Evolutionary conservation across 2,329 filamentous ascomycete species (phyloP).

Genomic region (Juglanconis oblonga): DNA sequence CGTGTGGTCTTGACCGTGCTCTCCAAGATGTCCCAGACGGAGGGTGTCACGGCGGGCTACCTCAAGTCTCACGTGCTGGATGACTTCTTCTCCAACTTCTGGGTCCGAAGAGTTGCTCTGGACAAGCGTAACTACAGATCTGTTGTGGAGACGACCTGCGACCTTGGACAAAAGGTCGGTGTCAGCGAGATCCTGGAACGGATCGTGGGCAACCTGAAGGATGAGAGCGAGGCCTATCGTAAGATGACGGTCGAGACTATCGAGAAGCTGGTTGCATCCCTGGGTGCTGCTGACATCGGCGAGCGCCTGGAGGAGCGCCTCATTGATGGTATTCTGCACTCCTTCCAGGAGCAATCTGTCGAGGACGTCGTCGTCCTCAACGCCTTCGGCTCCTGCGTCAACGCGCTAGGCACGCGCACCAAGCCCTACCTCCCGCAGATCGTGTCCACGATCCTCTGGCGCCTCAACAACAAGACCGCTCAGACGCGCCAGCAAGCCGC

Average conservation of each 20-base stretch:
- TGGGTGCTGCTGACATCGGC: constrained; percentile 91
- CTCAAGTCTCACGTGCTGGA: constrained; percentile 92
- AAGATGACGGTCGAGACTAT: constrained; percentile 99
- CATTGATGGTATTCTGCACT: constrained; percentile 90
- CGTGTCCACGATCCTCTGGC: constrained; percentile 92
- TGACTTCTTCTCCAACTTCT: constrained; percentile 99
- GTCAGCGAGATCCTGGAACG: constrained; percentile 91
- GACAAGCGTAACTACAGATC: constrained; percentile 98
- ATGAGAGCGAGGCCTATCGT: constrained; percentile 94
- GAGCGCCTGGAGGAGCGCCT: constrained; percentile 89
- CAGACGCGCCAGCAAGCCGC: constrained; percentile 96
- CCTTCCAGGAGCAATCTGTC: constrained; percentile 97
- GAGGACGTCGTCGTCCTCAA: constrained; percentile 96
- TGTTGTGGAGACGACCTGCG: constrained; percentile 96
- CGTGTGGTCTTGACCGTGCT: constrained; percentile 98
- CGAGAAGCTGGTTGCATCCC: constrained; percentile 90
- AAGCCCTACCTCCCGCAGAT: constrained; percentile 97
- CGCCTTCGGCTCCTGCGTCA: constrained; percentile 96
- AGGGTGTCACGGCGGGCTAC: constrained; percentile 91
- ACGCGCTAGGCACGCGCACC: constrained; percentile 87
- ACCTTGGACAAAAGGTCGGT: constrained; percentile 96
- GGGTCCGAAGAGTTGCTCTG: constrained; percentile 93
- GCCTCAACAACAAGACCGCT: constrained; percentile 95
- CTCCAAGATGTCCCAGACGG: constrained; percentile 89
- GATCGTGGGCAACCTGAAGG: constrained; percentile 93